Percentiles rank a stretch among this genome's conserved stretches.
Evolutionary conservation across 768 basidiomycete genomes (phyloP).

Genomic region (Cystoderma amianthinum): DNA sequence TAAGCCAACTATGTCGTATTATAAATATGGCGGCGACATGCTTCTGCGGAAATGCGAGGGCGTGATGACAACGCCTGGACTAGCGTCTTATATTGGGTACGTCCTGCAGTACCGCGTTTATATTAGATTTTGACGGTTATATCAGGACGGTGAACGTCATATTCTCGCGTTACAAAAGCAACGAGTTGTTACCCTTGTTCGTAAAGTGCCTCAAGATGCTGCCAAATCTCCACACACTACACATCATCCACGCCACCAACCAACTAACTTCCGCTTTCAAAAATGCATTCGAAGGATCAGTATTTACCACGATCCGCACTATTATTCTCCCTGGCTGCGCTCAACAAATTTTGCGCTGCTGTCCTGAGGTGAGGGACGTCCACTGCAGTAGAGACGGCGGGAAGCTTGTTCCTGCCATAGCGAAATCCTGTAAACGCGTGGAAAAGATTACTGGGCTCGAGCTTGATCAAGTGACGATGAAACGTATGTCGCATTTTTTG

Average conservation of each 20-base stretch:
- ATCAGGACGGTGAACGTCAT: neutral
- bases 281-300: neutral
- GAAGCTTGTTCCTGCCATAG: too few relatives aligned
- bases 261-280: slow-evolving; percentile 2
- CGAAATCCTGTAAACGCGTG: too few relatives aligned
- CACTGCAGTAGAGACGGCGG: too few relatives aligned
- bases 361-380: slow-evolving; percentile 1
- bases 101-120: too few relatives aligned
- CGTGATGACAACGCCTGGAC: neutral
- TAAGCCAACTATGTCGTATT: neutral
- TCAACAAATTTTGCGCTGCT: neutral
- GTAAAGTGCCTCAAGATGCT: neutral
- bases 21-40: neutral
- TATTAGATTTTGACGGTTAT: too few relatives aligned
- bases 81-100: slow-evolving; percentile 2
- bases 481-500: too few relatives aligned
- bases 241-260: slow-evolving; percentile 1
- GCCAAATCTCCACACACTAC: slow-evolving; percentile 2
- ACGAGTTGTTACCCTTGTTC: neutral
- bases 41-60: neutral
- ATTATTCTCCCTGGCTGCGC: neutral
- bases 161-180: slow-evolving; percentile 1
- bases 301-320: neutral
- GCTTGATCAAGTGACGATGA: too few relatives aligned
- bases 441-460: too few relatives aligned